Evolutionary conservation across 169 alveolate genomes (phyloP).

Genomic region (Plasmodium sp.): DNA sequence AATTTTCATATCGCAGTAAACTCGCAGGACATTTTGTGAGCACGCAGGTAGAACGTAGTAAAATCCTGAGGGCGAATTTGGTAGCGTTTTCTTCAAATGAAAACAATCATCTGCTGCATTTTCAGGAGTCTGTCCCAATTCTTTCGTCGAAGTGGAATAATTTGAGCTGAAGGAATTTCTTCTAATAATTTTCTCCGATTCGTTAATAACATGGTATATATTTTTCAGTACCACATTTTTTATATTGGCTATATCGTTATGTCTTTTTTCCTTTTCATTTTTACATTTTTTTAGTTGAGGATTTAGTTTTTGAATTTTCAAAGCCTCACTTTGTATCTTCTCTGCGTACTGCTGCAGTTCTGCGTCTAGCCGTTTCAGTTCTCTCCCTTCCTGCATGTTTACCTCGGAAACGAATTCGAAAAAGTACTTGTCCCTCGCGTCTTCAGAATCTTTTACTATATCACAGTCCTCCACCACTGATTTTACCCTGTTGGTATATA

Average conservation of each 20-base stretch:
- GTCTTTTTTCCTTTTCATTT: slow-evolving; percentile 33
- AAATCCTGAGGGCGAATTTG: slow-evolving; percentile 89
- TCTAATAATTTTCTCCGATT: slow-evolving; percentile 56
- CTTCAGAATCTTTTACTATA: slow-evolving; percentile 86
- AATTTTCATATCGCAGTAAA: slow-evolving; percentile 89
- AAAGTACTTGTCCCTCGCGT: slow-evolving; percentile 92
- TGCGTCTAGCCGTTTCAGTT: slow-evolving; percentile 70
- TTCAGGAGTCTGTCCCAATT: slow-evolving; percentile 79
- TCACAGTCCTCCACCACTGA: slow-evolving; percentile 91
- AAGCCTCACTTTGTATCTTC: slow-evolving; percentile 67
- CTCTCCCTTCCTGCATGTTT: slow-evolving; percentile 80
- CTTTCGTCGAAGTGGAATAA: slow-evolving; percentile 73
- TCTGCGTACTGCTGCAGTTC: slow-evolving; percentile 67
- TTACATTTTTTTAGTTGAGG: slow-evolving; percentile 68
- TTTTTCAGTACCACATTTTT: slow-evolving; percentile 60
- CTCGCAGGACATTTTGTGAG: slow-evolving; percentile 85
- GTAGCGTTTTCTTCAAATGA: slow-evolving; percentile 83
- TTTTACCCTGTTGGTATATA: slow-evolving; percentile 87
- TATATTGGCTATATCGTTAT: slow-evolving; percentile 53
- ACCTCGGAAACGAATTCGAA: slow-evolving; percentile 89
- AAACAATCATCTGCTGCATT: slow-evolving; percentile 88
- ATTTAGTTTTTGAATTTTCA: slow-evolving; percentile 53
- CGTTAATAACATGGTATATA: slow-evolving; percentile 43
- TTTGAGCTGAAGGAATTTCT: slow-evolving; percentile 5
- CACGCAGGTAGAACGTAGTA: slow-evolving; percentile 89